Base-by-base conservation (phyloP, 2,329 filamentous ascomycete genomes). In the Sarocladium oryzae region DNA sequence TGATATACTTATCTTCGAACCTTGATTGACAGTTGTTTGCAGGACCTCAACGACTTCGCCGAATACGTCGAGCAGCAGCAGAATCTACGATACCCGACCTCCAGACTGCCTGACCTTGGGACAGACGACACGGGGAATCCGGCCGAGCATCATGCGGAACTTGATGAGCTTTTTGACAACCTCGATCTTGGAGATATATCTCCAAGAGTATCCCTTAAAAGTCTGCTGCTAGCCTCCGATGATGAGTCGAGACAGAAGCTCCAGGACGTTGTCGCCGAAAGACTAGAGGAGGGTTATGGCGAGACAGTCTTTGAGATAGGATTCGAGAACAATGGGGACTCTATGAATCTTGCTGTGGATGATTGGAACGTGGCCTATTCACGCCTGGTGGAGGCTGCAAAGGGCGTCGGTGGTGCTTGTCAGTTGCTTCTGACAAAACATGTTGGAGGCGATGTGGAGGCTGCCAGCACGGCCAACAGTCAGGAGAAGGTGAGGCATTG, bases 31-130 rank as follows among this genome's bases (percentile, higher is more conserved):
- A 43, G 51, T 24, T 24, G 18, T 32, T 33, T 58, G 0, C 48
- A 79, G 78, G 91, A 92, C 11, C 78, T 99, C 52, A 93, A 88
- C 73, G 93, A 97, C 61, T 99, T 99, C 66, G 90, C 91, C 67
- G 93, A 99, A 63, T 97, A 96, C 63, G 93, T 96, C 57, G 90
- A 97, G 68, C 87, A 90, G 66, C 91, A 97, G 66, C 93, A 97
- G 68, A 84, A 84, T 13, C 70, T 85, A 48, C 84, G 87, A 52
- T 84, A 82, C 59, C 79, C 79, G 2, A 64, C 63, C 38, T 62
- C 71, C 32, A 68, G 64, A 43, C 16, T 13, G 2, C 3, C 24
- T 4, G 26, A 33, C 7, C 51, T 63, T 30, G 52, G 54, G 18
- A 48, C 59, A 15, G 51, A 61, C 2, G 49, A 64, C 11, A 57